Conservation (phyloP, 768 basidiomycete species). For the Lanmaoa pseudosensibilis region DNA sequence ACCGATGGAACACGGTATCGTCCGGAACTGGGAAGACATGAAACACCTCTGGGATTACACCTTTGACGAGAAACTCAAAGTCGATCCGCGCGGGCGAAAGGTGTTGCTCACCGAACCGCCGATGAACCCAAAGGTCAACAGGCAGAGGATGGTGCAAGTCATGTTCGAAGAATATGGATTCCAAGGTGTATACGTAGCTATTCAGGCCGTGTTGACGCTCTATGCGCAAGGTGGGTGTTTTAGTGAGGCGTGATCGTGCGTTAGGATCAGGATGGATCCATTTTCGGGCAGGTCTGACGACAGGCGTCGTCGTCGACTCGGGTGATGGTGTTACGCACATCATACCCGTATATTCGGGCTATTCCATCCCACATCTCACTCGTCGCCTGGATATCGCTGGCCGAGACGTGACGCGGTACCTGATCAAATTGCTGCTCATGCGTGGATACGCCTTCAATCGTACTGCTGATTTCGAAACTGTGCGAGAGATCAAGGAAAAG, state of each 20-base stretch:
- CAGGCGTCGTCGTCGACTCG: constrained; percentile 98
- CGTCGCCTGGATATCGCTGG: constrained; percentile 96
- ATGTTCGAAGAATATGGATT: constrained; percentile 99
- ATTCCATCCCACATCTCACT: constrained; percentile 91
- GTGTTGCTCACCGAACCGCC: constrained; percentile 96
- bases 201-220: constrained; percentile 96
- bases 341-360: constrained; percentile 98
- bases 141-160: constrained; percentile 93
- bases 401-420: constrained; percentile 95
- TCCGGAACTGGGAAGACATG: constrained; percentile 99
- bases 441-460: constrained; percentile 99
- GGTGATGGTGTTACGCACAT: constrained; percentile 99
- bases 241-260: not conserved
- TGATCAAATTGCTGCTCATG: constrained; percentile 99
- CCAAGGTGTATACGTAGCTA: constrained; percentile 93
- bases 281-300: constrained; percentile 77
- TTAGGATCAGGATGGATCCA: not conserved
- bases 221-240: constrained; percentile 89
- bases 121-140: constrained; percentile 95
- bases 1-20: constrained; percentile 99
- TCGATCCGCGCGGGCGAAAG: constrained; percentile 85
- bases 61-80: constrained; percentile 90
- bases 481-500: constrained; percentile 98
- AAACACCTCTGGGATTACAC: constrained; percentile 98
- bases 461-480: constrained; percentile 99